These are phyloP conservation scores for Diutina catenulata DNA, from an alignment of 1,139 yeast genomes.

Conservation along the genomic window DNA sequence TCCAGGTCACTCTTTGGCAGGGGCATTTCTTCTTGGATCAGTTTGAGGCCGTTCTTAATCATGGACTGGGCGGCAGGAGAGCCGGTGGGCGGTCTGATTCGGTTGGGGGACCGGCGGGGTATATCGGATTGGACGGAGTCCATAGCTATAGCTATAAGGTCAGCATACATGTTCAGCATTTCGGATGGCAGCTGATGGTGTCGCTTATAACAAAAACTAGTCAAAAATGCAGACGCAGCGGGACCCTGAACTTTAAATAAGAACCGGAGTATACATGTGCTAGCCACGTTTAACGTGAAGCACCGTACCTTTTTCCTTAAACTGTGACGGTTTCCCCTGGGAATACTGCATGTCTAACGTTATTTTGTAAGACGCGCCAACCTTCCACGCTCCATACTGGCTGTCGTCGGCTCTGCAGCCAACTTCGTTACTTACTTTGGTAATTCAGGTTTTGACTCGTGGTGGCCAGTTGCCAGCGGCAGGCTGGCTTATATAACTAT, in stretches of 20 bases:
- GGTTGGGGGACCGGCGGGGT: constrained; percentile 9
- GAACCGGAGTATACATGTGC: too few species aligned
- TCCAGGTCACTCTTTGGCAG: constrained; percentile 5
- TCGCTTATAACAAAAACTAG: too few species aligned
- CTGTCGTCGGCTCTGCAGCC: background rate
- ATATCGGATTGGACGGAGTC: constrained; percentile 6
- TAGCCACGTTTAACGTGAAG: too few species aligned
- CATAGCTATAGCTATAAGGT: background rate
- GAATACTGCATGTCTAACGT: too few species aligned
- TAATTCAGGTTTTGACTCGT: background rate
- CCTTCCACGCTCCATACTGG: too few species aligned
- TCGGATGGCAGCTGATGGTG: background rate
- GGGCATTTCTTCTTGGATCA: constrained; percentile 9
- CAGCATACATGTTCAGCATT: background rate
- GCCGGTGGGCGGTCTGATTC: constrained; percentile 4
- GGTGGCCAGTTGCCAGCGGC: background rate
- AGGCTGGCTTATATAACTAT: background rate
- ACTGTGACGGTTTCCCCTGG: too few species aligned
- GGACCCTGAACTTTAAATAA: too few species aligned
- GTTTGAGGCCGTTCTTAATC: constrained; percentile 7
- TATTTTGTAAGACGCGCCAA: too few species aligned
- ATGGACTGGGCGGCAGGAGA: constrained; percentile 1
- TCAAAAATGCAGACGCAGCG: too few species aligned
- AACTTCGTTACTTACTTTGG: background rate
- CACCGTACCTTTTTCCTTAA: too few species aligned